A percentile compares a stretch with the other conserved stretches of the same genome.
phyloP scores from a whole-genome alignment of 306 rosid genomes.

The Morella rubra region DNA sequence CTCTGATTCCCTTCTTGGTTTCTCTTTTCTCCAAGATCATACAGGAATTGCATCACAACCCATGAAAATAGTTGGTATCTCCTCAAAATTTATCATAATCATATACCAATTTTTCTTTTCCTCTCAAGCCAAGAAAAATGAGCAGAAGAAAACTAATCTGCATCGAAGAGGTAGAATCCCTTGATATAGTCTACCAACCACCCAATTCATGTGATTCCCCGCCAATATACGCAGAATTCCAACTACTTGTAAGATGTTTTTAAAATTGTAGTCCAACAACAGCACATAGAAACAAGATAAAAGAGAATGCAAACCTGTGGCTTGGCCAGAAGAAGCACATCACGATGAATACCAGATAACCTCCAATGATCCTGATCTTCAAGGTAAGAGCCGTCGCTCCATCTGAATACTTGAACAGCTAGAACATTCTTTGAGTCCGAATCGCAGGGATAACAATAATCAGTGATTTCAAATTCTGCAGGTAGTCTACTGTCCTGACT shows the following conservation, averaged over 20 bases:
- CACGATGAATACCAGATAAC: conserved; percentile 92
- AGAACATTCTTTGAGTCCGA: conserved; percentile 63
- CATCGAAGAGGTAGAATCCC: not conserved
- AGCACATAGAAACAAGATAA: conserved; percentile 6
- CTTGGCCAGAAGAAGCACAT: conserved; percentile 87
- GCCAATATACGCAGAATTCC: not conserved
- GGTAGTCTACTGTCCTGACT: conserved; percentile 97
- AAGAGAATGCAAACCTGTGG: conserved; percentile 63
- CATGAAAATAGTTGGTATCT: not conserved
- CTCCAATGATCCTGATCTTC: conserved; percentile 99
- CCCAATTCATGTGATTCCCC: not conserved
- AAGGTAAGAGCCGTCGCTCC: conserved; percentile 96
- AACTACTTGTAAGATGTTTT: too few species aligned
- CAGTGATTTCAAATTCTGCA: conserved; percentile 92
- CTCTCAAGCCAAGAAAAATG: not conserved
- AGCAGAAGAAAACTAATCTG: not conserved
- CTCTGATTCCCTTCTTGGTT: not conserved
- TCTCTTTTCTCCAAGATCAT: not conserved
- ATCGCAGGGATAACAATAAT: conserved; percentile 75
- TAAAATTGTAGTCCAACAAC: not conserved
- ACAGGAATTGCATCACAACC: not conserved
- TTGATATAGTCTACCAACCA: not conserved
- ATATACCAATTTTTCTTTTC: not conserved
- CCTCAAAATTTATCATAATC: not conserved
- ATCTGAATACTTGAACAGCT: conserved; percentile 91